These are phyloP conservation scores for Pseudozyma flocculosa DNA, from an alignment of 1,284 basidiomycete species.

Conservation along the genomic window DNA sequence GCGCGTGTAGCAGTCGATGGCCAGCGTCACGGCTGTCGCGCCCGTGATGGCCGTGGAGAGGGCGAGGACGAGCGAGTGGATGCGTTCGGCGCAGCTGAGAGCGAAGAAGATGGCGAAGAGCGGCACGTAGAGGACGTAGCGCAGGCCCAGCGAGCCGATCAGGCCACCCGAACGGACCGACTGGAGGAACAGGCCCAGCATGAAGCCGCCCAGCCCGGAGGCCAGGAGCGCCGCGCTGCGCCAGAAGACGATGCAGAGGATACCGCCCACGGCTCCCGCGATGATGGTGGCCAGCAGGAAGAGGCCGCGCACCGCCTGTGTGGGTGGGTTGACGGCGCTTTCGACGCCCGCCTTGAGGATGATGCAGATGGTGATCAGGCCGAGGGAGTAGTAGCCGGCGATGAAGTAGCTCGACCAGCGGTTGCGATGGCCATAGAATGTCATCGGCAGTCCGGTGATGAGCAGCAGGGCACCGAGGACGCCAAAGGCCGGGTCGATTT, in stretches of 20 bases:
- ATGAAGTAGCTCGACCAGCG: slow-evolving; percentile 39
- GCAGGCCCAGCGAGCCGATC: slow-evolving; percentile 71
- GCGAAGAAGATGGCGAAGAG: slow-evolving; percentile 31
- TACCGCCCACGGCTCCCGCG: slow-evolving; percentile 79
- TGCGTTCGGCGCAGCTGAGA: slow-evolving; percentile 31
- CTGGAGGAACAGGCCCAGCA: slow-evolving; percentile 81
- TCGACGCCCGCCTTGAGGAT: slow-evolving; percentile 86
- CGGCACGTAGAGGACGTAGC: slow-evolving; percentile 87
- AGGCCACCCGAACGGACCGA: slow-evolving; percentile 79
- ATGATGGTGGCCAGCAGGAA: slow-evolving; percentile 81
- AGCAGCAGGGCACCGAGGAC: slow-evolving; percentile 85
- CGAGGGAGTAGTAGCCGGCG: slow-evolving; percentile 82
- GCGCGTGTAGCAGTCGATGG: slow-evolving; percentile 77
- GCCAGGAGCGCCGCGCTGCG: slow-evolving; percentile 29
- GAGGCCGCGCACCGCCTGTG: slow-evolving; percentile 75
- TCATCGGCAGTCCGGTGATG: slow-evolving; percentile 81
- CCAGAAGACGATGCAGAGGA: slow-evolving; percentile 61
- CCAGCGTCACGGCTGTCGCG: slow-evolving; percentile 86
- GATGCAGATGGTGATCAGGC: slow-evolving; percentile 80
- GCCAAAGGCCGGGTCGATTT: slow-evolving; percentile 82
- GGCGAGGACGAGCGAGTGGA: slow-evolving; percentile 40
- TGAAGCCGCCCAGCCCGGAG: slow-evolving; percentile 74
- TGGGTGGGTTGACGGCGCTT: slow-evolving; percentile 77
- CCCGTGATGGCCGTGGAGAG: slow-evolving; percentile 83
- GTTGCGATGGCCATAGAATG: slow-evolving; percentile 74